These are phyloP conservation scores for Nitzschia inconspicua DNA, from an alignment of 108 stramenopile species.

Conservation along the genomic window DNA sequence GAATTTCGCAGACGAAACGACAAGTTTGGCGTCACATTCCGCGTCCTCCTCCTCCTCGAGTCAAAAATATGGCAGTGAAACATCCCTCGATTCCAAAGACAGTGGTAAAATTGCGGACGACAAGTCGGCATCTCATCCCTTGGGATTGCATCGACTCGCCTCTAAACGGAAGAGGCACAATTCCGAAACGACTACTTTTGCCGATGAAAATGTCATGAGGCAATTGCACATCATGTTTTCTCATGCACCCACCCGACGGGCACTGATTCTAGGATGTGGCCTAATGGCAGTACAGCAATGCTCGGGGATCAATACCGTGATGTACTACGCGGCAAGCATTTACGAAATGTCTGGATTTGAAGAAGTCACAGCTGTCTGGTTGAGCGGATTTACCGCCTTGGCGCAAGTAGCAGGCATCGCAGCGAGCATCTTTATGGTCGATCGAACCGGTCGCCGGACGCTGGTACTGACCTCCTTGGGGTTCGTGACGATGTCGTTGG, in stretches of 20 bases:
- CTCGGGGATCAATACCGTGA: constrained; percentile 91
- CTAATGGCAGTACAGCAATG: constrained; percentile 84
- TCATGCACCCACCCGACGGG: constrained; percentile 49
- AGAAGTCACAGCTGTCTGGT: constrained; percentile 61
- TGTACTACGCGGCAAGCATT: constrained; percentile 87
- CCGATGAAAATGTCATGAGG: constrained; percentile 1
- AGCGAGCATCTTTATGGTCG: constrained; percentile 65
- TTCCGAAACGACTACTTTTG: background rate
- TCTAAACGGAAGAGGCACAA: too few relatives aligned
- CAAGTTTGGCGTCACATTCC: background rate
- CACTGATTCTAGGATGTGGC: constrained; percentile 78
- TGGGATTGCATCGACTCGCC: too few relatives aligned
- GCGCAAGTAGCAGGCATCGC: constrained; percentile 77
- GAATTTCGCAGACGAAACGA: background rate
- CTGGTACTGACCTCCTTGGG: constrained; percentile 55
- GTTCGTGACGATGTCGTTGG: constrained; percentile 46
- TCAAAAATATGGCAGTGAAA: too few relatives aligned
- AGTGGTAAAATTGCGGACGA: too few relatives aligned
- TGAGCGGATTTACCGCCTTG: constrained; percentile 74
- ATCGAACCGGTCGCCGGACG: constrained; percentile 61
- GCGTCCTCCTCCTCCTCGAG: background rate
- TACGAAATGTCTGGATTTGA: constrained; percentile 84
- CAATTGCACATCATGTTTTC: constrained; percentile 28
- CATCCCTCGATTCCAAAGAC: too few relatives aligned
- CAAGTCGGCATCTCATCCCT: too few relatives aligned